Conservation (phyloP, 495 filamentous ascomycete genomes). For the Neurospora sp. region DNA sequence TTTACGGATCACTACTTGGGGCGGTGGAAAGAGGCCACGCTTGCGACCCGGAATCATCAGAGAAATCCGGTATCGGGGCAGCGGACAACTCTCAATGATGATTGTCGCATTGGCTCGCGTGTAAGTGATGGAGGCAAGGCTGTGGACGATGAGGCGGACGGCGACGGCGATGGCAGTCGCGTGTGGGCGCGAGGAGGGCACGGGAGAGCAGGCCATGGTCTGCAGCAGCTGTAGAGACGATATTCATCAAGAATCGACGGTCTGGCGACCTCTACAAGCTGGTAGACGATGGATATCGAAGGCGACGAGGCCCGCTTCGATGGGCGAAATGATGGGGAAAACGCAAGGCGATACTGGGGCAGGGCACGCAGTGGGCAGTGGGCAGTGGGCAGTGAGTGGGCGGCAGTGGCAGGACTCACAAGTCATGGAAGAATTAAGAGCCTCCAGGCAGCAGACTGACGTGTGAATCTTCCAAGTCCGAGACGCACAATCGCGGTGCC, state of each 20-base stretch:
- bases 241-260: slow-evolving; percentile 24
- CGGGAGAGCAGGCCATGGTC: slow-evolving; percentile 9
- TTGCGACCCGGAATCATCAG: slow-evolving; percentile 28
- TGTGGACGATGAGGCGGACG: slow-evolving; percentile 19
- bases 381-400: neutral
- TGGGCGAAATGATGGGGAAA: slow-evolving; percentile 33
- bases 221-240: slow-evolving; percentile 18
- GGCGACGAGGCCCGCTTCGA: slow-evolving; percentile 30
- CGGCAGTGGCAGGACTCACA: slow-evolving; percentile 22
- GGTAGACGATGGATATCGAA: slow-evolving; percentile 20
- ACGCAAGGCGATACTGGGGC: slow-evolving; percentile 13
- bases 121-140: slow-evolving; percentile 37
- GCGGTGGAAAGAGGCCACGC: slow-evolving; percentile 18
- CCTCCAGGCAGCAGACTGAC: slow-evolving; percentile 21
- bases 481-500: neutral
- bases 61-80: slow-evolving; percentile 11
- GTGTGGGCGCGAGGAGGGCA: slow-evolving; percentile 11
- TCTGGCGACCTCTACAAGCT: slow-evolving; percentile 21
- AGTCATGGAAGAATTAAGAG: slow-evolving; percentile 21
- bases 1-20: slow-evolving; percentile 9
- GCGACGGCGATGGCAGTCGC: slow-evolving; percentile 29
- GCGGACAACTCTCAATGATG: slow-evolving; percentile 19
- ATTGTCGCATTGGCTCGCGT: slow-evolving; percentile 35
- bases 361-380: slow-evolving; percentile 8
- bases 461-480: slow-evolving; percentile 5